These are phyloP conservation scores for Sphagnum tenellum DNA, from an alignment of 225 moss, liverwort and hornwort species.

Conservation along the genomic window DNA sequence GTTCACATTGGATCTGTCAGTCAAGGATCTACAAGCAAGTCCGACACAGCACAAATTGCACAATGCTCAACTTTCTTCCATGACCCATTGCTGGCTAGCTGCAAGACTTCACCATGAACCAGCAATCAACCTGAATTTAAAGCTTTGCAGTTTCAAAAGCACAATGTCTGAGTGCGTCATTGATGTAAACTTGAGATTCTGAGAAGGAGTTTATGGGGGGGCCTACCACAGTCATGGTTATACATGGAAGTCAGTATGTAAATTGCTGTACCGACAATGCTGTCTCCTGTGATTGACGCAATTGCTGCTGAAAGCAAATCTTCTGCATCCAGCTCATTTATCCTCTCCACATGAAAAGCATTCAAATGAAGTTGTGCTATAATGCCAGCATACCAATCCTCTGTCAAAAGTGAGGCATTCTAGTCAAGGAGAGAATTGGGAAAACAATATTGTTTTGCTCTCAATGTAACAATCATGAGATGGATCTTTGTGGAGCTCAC, in stretches of 20 bases:
- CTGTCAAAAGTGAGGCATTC: slow-evolving; percentile 46
- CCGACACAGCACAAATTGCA: background rate
- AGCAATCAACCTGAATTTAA: too few relatives aligned
- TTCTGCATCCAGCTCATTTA: slow-evolving; percentile 24
- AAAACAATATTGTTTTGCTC: too few relatives aligned
- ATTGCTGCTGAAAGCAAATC: slow-evolving; percentile 54
- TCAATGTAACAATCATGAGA: too few relatives aligned
- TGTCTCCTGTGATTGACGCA: slow-evolving; percentile 52
- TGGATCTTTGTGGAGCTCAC: too few relatives aligned
- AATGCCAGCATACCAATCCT: slow-evolving; percentile 72
- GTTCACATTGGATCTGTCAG: slow-evolving; percentile 59
- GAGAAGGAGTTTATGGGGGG: too few relatives aligned
- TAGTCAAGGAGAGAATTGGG: slow-evolving; percentile 14
- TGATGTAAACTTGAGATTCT: too few relatives aligned
- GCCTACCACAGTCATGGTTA: slow-evolving; percentile 68
- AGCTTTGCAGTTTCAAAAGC: too few relatives aligned
- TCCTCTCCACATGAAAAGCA: slow-evolving; percentile 54
- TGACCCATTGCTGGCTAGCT: too few relatives aligned
- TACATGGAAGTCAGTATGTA: slow-evolving; percentile 64
- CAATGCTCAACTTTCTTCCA: too few relatives aligned
- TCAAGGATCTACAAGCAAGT: background rate
- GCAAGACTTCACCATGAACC: too few relatives aligned
- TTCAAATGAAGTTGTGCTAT: slow-evolving; percentile 64
- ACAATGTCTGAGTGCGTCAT: too few relatives aligned
- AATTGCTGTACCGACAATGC: slow-evolving; percentile 54